Conservation (phyloP, 2,329 filamentous ascomycete species). For the Zopfia rhizophila region DNA sequence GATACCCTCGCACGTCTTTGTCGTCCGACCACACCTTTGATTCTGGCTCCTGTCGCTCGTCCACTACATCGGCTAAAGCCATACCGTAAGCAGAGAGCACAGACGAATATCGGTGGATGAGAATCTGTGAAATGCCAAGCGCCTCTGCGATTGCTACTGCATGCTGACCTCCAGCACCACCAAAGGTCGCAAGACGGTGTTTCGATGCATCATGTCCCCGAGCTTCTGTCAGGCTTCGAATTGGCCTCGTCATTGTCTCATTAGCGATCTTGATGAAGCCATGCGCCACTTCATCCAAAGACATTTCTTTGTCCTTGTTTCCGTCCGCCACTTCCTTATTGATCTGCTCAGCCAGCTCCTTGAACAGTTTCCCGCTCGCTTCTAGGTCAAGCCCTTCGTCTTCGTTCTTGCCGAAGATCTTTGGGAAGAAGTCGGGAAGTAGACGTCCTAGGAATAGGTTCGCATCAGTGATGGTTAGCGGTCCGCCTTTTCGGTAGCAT, state of each 20-base stretch:
- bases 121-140: constrained; percentile 83
- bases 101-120: constrained; percentile 88
- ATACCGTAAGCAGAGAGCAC: constrained; percentile 92
- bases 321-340: constrained; percentile 77
- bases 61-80: constrained; percentile 91
- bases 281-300: constrained; percentile 84
- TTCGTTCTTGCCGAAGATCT: constrained; percentile 93
- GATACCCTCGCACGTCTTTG: constrained; percentile 67
- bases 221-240: constrained; percentile 89
- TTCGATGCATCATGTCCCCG: constrained; percentile 91
- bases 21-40: constrained; percentile 69
- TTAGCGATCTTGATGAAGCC: constrained; percentile 92
- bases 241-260: constrained; percentile 90
- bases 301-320: constrained; percentile 70
- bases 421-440: constrained; percentile 90
- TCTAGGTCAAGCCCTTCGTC: constrained; percentile 80
- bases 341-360: constrained; percentile 79
- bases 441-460: constrained; percentile 87
- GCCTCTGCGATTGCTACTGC: constrained; percentile 90
- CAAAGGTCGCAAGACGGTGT: constrained; percentile 91
- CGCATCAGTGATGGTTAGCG: constrained; percentile 91
- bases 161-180: constrained; percentile 90
- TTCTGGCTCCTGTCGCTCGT: constrained; percentile 85
- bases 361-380: constrained; percentile 78
- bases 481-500: constrained; percentile 90